Conservation (phyloP, 129 eudicot species). For the Arctium lappa region DNA sequence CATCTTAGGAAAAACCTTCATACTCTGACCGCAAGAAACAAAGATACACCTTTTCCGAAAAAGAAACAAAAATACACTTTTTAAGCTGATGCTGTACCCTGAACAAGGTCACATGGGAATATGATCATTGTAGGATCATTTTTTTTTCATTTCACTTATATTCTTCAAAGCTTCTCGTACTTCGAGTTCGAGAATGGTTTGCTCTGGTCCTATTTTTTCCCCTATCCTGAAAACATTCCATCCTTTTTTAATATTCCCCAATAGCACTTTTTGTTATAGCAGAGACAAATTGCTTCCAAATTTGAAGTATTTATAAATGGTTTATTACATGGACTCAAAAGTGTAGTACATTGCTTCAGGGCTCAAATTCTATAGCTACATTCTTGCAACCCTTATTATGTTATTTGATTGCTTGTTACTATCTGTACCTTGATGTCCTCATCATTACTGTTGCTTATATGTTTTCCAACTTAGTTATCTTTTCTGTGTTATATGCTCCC, state of each 20-base stretch:
- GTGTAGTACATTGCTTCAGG: not conserved
- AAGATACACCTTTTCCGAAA: not conserved
- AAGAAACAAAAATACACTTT: not conserved
- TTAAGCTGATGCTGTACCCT: not conserved
- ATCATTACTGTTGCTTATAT: not conserved
- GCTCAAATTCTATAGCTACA: not conserved
- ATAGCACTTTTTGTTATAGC: slow-evolving; percentile 2
- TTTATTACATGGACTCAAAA: not conserved
- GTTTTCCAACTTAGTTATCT: slow-evolving; percentile 1
- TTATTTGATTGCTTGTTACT: slow-evolving; percentile 6
- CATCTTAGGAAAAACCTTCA: not conserved
- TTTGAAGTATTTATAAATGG: not conserved
- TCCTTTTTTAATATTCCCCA: not conserved
- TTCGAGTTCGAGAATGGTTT: not conserved
- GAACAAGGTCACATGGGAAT: slow-evolving; percentile 2
- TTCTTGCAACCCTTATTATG: not conserved
- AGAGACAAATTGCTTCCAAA: not conserved
- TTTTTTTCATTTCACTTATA: not conserved
- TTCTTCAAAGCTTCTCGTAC: not conserved
- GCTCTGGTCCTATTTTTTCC: not conserved
- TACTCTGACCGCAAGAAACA: not conserved
- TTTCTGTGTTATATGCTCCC: not conserved
- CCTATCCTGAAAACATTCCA: not conserved
- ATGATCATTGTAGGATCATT: not conserved
- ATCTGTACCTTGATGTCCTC: not conserved